Evolutionary conservation across 2,329 filamentous ascomycete genomes (phyloP), one percentile per base, ranked within the genome.

Genomic region (Claviceps sp.): DNA sequence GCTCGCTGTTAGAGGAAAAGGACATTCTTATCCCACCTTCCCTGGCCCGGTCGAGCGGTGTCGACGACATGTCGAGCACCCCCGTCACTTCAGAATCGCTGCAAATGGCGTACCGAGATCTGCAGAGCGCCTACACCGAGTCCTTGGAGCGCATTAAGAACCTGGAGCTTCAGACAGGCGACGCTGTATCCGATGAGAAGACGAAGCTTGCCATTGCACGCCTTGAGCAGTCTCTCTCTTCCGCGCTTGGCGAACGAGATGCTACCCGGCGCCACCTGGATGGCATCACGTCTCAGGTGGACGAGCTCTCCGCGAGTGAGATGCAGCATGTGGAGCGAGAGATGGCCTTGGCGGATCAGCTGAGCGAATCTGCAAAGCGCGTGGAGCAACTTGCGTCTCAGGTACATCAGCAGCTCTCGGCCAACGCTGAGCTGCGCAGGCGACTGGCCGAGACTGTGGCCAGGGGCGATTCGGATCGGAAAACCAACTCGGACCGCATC

Each of bases 401-500:
- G 64, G 89, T 96, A 24, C 82, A 84, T 52, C 75, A 82, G 52
- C 91, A 96, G 67, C 76, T 97, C 43, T 73, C 82, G n/a, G 78
- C 79, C 37, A 97, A 97, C 66, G 75, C 78, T 40, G 75, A 79
- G 30, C 75, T 98, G 48, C 84, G 89, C 52, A 73, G 79, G 52
- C 85, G 91, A 43, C 81, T 98, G 2, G 74, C 84, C 6, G 80
- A 87, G 19, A 89, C 90, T 1, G 87, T 97, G 40, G 74, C 81
- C 50, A 86, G 89, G 56, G 90, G 91, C 53, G 91, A 97, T 61
- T 76, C 77, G 37, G 88, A 93, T 60, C 90, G 95, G 65, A 83
- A 84, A 61, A 72, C 82, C 54, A 94, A 89, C 56, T 86, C 86
- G 14, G 76, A 81, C 50, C 85, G 87, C 61, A 95, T 98, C 64